Base-by-base conservation (phyloP, 129 eudicot genomes). In the Saussurea involucrata region DNA sequence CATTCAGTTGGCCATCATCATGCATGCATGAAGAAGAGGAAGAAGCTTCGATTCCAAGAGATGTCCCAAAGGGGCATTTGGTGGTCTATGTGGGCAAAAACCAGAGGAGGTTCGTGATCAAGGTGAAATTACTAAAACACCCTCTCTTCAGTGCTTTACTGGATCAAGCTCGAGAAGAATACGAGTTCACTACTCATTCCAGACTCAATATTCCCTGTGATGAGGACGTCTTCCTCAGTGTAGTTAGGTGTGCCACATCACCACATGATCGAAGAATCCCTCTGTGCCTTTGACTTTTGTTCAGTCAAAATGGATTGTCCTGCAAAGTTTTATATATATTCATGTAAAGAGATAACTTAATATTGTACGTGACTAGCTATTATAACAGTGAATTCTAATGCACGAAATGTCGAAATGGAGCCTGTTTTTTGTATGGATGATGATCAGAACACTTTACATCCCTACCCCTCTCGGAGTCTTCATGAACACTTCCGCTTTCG, bases 41-140 rank as follows among this genome's bases (percentile, higher is more conserved):
- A 80, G 85, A 76, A 80, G 76, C 77, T 66, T 77, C 72, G 8
- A 81, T 87, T n/a, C 86, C 88, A 58, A 53, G 76, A 53, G 90
- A 87, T 37, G 90, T 87, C 32, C 90, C 90, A 4, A 87, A 87
- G 18, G 90, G 90, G 5, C 90, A 87, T 72, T 42, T 84, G 81
- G 90, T 81, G 79, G 90, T 87, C 24, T 87, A 87, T 21, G 90
- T 87, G 4, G 90, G 90, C 5, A 67, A 84, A 44, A 66, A 81
- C 73, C 83, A 77, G 17, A 81, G 71, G 80, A 78, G 90, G 84
- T 84, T 80, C 58, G 86, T 87, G 33, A 81, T 87, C 76, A 84
- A 81, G 71, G 86, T 87, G 79, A 77, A 83, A 72, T 68, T 81
- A 72, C 84, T 87, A 22, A 81, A 87, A 58, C 88, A 87, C 80